Evolutionary conservation across 1,284 basidiomycete genomes (phyloP).

Genomic region (Ganoderma lucidum): DNA sequence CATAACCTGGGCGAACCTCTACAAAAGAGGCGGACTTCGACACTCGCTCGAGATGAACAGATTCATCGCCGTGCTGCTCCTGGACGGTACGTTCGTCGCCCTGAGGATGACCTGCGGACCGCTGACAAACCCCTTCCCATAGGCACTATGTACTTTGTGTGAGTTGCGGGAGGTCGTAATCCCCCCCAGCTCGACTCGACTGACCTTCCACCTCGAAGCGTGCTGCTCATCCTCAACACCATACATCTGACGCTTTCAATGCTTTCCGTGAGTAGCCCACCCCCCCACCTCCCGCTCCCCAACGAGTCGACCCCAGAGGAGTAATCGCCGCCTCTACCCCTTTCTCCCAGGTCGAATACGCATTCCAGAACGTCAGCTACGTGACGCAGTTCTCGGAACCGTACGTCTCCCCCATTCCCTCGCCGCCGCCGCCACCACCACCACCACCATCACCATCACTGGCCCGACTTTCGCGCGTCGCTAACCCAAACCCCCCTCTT

Average conservation of each 20-base stretch:
- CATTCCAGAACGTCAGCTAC: slow-evolving; percentile 11
- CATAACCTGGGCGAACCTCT: slow-evolving; percentile 18
- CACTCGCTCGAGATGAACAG: slow-evolving; percentile 14
- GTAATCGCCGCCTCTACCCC: neutral
- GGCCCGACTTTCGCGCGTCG: no score
- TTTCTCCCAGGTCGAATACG: slow-evolving; percentile 4
- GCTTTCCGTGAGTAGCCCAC: slow-evolving; percentile 8
- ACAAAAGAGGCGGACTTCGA: slow-evolving; percentile 1
- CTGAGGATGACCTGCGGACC: neutral
- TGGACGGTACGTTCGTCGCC: neutral
- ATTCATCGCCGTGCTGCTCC: slow-evolving; percentile 14
- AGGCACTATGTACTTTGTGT: slow-evolving; percentile 12
- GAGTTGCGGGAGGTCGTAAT: neutral
- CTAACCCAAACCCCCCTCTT: neutral
- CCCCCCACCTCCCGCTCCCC: neutral
- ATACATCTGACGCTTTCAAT: slow-evolving; percentile 12
- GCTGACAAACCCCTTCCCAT: no score
- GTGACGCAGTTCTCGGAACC: slow-evolving; percentile 19
- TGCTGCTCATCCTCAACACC: slow-evolving; percentile 11
- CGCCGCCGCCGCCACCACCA: neutral
- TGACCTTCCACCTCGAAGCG: neutral
- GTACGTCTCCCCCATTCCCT: slow-evolving; percentile 6
- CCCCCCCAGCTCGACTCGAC: neutral
- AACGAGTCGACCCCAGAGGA: neutral
- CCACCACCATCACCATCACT: neutral